A percentile compares a stretch with the other conserved stretches of the same genome.
Evolutionary conservation across 495 filamentous ascomycete species (phyloP).

Genomic region (Penicillium taxi): DNA sequence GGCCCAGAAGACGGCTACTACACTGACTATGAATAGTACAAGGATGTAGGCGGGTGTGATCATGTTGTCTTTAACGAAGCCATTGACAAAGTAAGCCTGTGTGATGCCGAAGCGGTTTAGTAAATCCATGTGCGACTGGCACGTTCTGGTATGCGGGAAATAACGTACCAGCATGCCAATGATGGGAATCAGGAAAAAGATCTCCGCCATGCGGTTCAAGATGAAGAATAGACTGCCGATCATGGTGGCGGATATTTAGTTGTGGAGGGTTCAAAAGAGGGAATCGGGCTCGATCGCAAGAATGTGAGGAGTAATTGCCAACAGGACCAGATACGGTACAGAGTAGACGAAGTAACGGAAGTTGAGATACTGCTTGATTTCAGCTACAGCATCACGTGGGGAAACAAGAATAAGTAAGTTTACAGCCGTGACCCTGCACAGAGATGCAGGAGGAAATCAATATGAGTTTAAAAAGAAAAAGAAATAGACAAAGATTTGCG

Average conservation of each 20-base stretch:
- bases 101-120: neutral
- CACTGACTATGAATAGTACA: constrained; percentile 82
- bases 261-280: neutral
- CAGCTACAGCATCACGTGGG: constrained; percentile 8
- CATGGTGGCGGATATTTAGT: constrained; percentile 43
- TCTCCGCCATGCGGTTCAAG: constrained; percentile 73
- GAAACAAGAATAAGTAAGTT: constrained; percentile 7
- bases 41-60: constrained; percentile 77
- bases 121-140: neutral
- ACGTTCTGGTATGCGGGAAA: neutral
- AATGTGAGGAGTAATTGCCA: constrained; percentile 8
- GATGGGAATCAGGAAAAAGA: constrained; percentile 78
- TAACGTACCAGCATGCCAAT: constrained; percentile 68
- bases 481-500: neutral
- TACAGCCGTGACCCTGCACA: constrained; percentile 5
- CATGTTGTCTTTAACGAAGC: constrained; percentile 57
- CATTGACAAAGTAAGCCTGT: constrained; percentile 70
- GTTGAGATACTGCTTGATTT: no score
- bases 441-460: constrained; percentile 7
- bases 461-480: constrained; percentile 1
- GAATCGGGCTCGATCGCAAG: constrained; percentile 7
- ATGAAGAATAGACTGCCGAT: constrained; percentile 73
- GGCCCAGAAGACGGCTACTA: constrained; percentile 71
- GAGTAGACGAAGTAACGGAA: no score
- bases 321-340: neutral